These are phyloP conservation scores for Nakazawaea peltata DNA, from an alignment of 805 yeast genomes.

Conservation along the genomic window DNA sequence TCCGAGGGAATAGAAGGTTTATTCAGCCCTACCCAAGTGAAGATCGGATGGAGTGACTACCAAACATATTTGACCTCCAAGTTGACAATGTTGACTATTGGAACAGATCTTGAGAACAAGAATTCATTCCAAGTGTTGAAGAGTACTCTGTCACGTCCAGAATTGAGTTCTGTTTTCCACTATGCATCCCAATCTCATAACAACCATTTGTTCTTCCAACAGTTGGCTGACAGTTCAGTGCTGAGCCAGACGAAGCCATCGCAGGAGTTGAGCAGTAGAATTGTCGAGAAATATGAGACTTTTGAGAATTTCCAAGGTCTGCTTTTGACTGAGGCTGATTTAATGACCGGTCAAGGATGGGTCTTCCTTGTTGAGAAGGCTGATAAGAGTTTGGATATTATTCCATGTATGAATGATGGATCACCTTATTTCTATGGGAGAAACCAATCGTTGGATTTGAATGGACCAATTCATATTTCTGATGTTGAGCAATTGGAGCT, in stretches of 20 bases:
- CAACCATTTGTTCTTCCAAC: constrained; percentile 82
- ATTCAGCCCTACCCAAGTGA: constrained; percentile 57
- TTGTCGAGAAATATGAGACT: constrained; percentile 30
- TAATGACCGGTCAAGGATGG: constrained; percentile 66
- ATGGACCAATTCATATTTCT: constrained; percentile 55
- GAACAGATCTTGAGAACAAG: constrained; percentile 73
- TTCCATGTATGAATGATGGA: constrained; percentile 64
- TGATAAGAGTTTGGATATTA: constrained; percentile 47
- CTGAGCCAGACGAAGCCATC: constrained; percentile 7
- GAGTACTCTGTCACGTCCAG: constrained; percentile 58
- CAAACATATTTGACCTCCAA: constrained; percentile 59
- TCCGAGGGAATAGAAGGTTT: constrained; percentile 54
- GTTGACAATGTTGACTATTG: constrained; percentile 57
- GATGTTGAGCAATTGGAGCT: constrained; percentile 39
- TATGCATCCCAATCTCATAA: constrained; percentile 87
- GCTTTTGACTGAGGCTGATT: constrained; percentile 42
- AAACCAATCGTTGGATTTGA: constrained; percentile 69
- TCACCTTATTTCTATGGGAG: constrained; percentile 66
- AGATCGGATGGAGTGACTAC: constrained; percentile 73
- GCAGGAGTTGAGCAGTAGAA: constrained; percentile 20
- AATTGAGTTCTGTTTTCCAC: constrained; percentile 68
- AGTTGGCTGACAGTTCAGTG: constrained; percentile 25
- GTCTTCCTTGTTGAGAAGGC: constrained; percentile 59
- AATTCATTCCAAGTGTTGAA: constrained; percentile 63
- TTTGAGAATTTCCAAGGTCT: constrained; percentile 44